Evolutionary conservation across 768 basidiomycete genomes (phyloP).

Genomic region (Auriculariales sp.): DNA sequence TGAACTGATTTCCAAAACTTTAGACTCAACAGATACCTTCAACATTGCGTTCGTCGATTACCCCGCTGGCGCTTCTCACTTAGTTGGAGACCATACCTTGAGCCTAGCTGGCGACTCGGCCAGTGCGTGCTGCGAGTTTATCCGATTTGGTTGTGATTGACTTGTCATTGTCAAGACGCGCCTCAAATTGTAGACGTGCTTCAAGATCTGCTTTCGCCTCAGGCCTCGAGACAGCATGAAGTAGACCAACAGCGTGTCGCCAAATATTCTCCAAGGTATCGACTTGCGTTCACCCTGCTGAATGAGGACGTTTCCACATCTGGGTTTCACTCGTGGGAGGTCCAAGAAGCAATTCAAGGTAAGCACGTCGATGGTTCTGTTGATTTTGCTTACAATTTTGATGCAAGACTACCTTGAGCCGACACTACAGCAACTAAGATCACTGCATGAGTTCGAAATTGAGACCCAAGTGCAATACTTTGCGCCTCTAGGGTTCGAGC

Average conservation of each 20-base stretch:
- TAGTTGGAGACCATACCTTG: not conserved
- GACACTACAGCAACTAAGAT: constrained; percentile 38
- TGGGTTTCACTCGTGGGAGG: constrained; percentile 44
- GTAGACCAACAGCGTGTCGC: constrained; percentile 36
- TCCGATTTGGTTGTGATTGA: constrained; percentile 7
- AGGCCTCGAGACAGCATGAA: constrained; percentile 27
- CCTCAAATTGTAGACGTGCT: constrained; percentile 11
- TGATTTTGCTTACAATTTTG: not conserved
- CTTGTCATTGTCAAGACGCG: not conserved
- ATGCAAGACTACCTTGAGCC: constrained; percentile 55
- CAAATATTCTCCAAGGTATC: constrained; percentile 70
- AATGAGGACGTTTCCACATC: constrained; percentile 72
- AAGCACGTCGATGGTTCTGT: constrained; percentile 15
- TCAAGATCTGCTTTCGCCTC: constrained; percentile 25
- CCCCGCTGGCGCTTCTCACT: not conserved
- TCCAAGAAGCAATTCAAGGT: constrained; percentile 50
- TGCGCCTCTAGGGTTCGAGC: constrained; percentile 75
- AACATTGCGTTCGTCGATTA: not conserved
- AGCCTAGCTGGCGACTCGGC: not conserved
- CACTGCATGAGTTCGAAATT: constrained; percentile 79
- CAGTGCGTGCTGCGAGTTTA: not conserved
- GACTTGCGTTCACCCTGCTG: constrained; percentile 81
- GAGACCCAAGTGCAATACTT: constrained; percentile 92
- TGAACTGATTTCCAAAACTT: not conserved
- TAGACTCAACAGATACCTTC: not conserved